Conservation (phyloP, 345 rosid genomes). For the Zanthoxylum bungeanum region DNA sequence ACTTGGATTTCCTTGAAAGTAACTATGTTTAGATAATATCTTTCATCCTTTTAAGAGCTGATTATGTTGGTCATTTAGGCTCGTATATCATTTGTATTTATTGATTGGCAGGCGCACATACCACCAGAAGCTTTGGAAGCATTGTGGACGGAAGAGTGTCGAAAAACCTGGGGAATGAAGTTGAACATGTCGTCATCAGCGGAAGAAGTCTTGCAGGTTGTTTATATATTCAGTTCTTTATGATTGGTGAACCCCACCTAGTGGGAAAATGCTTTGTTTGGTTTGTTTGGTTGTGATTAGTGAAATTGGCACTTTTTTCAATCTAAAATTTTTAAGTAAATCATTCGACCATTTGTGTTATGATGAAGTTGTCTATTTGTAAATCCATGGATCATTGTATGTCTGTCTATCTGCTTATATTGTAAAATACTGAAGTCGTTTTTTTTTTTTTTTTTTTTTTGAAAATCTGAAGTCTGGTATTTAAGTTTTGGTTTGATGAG, state of each 20-base stretch:
- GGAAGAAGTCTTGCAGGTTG: conserved; percentile 78
- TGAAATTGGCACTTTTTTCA: background rate
- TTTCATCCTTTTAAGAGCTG: background rate
- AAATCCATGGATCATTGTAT: background rate
- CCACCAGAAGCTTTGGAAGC: conserved; percentile 78
- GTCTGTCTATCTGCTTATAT: no score
- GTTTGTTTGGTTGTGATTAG: background rate
- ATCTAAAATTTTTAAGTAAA: background rate
- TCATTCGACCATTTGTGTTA: background rate
- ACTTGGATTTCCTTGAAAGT: background rate
- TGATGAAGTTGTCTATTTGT: background rate
- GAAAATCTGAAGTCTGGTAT: no score
- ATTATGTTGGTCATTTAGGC: background rate
- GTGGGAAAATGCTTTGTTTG: no score
- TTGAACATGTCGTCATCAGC: conserved; percentile 55
- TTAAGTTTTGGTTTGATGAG: background rate
- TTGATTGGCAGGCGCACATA: conserved; percentile 54
- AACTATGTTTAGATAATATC: background rate
- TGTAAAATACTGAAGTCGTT: background rate
- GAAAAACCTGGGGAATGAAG: conserved; percentile 59
- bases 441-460: no score
- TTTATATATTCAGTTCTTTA: conserved; percentile 2
- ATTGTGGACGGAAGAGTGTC: conserved; percentile 59
- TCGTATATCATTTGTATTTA: background rate
- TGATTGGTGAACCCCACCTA: no score